Conservation (phyloP, 2,329 filamentous ascomycete species). For the Zymoseptoria crescenta region DNA sequence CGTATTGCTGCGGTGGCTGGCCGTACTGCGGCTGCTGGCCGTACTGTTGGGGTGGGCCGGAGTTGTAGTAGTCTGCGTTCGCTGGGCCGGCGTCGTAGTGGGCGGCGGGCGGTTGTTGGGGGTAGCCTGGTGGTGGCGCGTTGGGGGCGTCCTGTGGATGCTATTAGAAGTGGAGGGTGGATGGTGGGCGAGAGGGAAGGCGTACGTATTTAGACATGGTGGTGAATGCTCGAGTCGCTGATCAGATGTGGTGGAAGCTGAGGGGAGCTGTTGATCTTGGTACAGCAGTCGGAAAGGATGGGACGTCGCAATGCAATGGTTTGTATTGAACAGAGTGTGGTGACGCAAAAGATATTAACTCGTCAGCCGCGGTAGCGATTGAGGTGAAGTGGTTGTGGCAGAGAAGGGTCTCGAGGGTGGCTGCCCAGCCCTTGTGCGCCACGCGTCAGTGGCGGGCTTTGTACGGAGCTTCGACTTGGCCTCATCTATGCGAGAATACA, state of each 20-base stretch:
- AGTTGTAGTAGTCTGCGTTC: neutral
- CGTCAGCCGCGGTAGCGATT: neutral
- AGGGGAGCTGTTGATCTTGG: neutral
- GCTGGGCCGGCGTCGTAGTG: slow-evolving; percentile 18
- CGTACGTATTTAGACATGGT: slow-evolving; percentile 5
- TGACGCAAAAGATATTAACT: neutral
- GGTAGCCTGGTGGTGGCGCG: slow-evolving; percentile 19
- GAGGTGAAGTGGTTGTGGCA: neutral
- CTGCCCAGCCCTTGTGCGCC: neutral
- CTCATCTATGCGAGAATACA: neutral
- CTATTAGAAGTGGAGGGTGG: neutral
- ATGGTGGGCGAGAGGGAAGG: neutral
- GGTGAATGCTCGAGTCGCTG: neutral
- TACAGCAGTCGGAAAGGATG: neutral
- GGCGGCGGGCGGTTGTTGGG: slow-evolving; percentile 16
- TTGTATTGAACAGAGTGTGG: neutral
- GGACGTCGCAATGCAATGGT: neutral
- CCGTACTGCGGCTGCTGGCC: slow-evolving; percentile 5
- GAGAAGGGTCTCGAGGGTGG: neutral
- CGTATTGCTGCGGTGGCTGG: slow-evolving; percentile 5
- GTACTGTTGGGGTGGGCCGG: neutral
- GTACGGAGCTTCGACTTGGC: neutral
- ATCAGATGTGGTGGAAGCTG: neutral
- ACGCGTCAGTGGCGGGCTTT: neutral
- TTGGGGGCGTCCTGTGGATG: slow-evolving; percentile 12